Evolutionary conservation across 2,329 filamentous ascomycete genomes (phyloP), one percentile per base, ranked within the genome.

Genomic region (Orbilia javanica): DNA sequence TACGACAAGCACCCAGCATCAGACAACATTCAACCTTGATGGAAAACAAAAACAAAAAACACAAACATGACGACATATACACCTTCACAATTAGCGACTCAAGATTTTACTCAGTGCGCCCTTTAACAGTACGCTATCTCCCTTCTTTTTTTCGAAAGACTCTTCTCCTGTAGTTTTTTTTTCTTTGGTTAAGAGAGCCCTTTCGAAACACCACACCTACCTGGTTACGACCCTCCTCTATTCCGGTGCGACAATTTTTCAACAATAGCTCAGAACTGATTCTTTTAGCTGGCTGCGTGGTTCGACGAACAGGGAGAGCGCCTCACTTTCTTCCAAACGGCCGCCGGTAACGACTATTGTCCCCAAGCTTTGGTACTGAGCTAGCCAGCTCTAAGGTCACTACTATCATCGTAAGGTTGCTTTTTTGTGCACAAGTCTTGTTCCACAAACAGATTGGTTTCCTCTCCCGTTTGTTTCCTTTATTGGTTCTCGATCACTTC

Each of bases 271-370:
- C 64, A 65, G 66, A 68, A 78, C 67, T 78, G 65, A 78, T 78
- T 68, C 57, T 63, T 77, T 67, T 78, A 71, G 67, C 67, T 65
- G 74, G 74, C 52, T 68, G 62, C 67, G 67, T 55, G 74, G 67
- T 72, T 78, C 53, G 44, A 72, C 60, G 67, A 60, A 63, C 52
- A 71, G 48, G 63, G 53, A 57, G 71, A 53, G 39, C 52, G 50
- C 34, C 34, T 27, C 34, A n/a, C 13, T 46, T 25, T 73, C 25
- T 36, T 53, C 60, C 55, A 31, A 60, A 39, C 29, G 34, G 8
- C 34, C 31, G 55, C 34, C 34, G 34, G 55, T 25, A 27, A 42
- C 55, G 55, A 60, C 55, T 60, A n/a, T 50, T 60, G 42, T 48
- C 62, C 29, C 50, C 10, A 22, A 65, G 42, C 6, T 18, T 27